Conservation (phyloP, 2,329 filamentous ascomycete genomes). For the Dryadomyces quercivorus region DNA sequence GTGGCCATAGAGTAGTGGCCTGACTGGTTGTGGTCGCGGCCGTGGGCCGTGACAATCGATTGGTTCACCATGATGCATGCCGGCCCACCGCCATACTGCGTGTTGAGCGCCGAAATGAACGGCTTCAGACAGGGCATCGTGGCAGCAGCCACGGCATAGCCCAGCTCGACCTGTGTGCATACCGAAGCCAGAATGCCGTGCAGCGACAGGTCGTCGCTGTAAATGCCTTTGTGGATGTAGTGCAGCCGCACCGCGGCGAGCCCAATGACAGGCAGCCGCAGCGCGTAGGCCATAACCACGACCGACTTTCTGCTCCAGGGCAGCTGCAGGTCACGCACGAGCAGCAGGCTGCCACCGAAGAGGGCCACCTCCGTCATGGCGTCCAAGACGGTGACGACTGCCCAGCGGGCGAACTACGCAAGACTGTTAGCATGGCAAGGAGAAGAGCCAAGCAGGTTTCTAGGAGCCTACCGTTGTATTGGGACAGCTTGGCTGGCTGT, state of each 20-base stretch:
- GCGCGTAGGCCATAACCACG: slow-evolving; percentile 26
- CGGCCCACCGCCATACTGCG: slow-evolving; percentile 18
- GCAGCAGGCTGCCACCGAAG: slow-evolving; percentile 22
- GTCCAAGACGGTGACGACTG: slow-evolving; percentile 24
- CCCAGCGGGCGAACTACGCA: slow-evolving; percentile 24
- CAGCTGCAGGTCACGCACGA: slow-evolving; percentile 27
- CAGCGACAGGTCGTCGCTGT: slow-evolving; percentile 24
- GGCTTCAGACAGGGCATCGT: slow-evolving; percentile 30
- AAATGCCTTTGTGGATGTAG: slow-evolving; percentile 12
- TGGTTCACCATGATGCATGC: slow-evolving; percentile 8
- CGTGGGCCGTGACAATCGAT: background rate
- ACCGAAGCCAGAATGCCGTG: slow-evolving; percentile 21
- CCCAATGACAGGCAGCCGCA: slow-evolving; percentile 19
- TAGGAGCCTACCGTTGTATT: slow-evolving; percentile 18
- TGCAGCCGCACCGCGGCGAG: background rate
- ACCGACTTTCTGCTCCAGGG: slow-evolving; percentile 22
- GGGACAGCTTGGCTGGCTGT: slow-evolving; percentile 16
- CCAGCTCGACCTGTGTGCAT: slow-evolving; percentile 26
- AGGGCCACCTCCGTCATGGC: slow-evolving; percentile 25
- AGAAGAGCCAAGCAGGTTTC: background rate
- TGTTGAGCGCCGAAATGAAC: slow-evolving; percentile 25
- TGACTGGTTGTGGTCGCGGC: background rate
- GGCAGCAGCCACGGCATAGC: slow-evolving; percentile 26
- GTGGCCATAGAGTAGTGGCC: background rate
- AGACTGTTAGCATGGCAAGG: background rate